phyloP scores from a whole-genome alignment of 352 stramenopile species.

The Detonula confervacea region DNA sequence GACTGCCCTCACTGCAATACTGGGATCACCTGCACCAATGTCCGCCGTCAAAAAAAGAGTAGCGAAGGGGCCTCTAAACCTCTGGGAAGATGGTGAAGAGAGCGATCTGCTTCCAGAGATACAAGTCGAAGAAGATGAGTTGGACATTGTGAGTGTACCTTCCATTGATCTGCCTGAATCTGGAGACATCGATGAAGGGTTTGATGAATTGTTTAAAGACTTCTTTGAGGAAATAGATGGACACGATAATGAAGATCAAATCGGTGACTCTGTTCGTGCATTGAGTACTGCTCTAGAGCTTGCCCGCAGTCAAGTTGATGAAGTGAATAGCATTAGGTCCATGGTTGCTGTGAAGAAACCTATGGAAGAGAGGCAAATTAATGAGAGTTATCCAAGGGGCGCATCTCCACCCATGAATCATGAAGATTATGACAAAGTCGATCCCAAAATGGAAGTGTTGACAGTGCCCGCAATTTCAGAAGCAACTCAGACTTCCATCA shows the following conservation, averaged over 20 bases:
- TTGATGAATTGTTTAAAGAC: constrained; percentile 6
- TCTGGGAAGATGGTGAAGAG: constrained; percentile 18
- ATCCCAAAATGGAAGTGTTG: too few species aligned
- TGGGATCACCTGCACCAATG: constrained; percentile 12
- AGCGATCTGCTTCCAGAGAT: constrained; percentile 13
- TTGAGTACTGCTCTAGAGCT: constrained; percentile 32
- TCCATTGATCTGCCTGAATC: constrained; percentile 11
- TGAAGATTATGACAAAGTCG: constrained; percentile 1
- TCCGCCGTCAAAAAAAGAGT: constrained; percentile 8
- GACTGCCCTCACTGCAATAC: constrained; percentile 12
- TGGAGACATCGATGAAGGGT: background rate
- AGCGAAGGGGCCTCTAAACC: constrained; percentile 4
- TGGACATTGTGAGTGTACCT: background rate
- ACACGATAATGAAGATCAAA: constrained; percentile 5
- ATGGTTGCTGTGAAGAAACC: background rate
- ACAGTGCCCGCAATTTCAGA: too few species aligned
- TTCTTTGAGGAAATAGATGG: too few species aligned
- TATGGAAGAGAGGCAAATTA: background rate
- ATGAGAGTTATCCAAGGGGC: background rate
- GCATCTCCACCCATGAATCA: constrained; percentile 1
- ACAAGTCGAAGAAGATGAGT: constrained; percentile 9
- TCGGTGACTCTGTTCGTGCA: constrained; percentile 24
- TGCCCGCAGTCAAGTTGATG: constrained; percentile 13
- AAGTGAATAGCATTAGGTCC: background rate
- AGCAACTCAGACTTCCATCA: too few species aligned